Percentiles rank a stretch among this genome's conserved stretches.
Conservation (phyloP, 805 yeast species). For the Henningerozyma blattae region DNA sequence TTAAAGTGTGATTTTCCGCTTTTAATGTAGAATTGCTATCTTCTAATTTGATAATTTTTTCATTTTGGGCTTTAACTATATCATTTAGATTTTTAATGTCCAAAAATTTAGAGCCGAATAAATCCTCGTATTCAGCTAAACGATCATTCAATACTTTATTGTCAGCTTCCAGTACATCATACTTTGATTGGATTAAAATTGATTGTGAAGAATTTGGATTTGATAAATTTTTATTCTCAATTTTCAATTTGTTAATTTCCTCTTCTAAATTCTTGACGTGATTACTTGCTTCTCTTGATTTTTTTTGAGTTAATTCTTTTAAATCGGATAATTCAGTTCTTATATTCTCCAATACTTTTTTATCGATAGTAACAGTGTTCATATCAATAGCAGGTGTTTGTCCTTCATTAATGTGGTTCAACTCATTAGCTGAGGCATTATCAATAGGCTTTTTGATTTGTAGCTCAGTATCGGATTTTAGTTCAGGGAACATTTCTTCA, state of each 20-base stretch:
- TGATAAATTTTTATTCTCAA: neutral
- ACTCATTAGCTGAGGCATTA: neutral
- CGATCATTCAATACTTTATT: slow-evolving; percentile 31
- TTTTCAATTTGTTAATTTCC: slow-evolving; percentile 19
- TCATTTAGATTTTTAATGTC: slow-evolving; percentile 42
- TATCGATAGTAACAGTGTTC: slow-evolving; percentile 21
- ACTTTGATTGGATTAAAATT: slow-evolving; percentile 7
- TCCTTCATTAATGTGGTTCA: neutral
- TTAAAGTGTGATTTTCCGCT: slow-evolving; percentile 32
- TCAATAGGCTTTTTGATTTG: neutral
- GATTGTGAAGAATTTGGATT: slow-evolving; percentile 19
- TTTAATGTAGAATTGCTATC: slow-evolving; percentile 28
- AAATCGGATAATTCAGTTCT: slow-evolving; percentile 27
- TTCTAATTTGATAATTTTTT: slow-evolving; percentile 33
- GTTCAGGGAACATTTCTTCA: neutral
- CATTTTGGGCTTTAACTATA: slow-evolving; percentile 42
- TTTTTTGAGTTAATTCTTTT: slow-evolving; percentile 33
- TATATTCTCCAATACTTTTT: slow-evolving; percentile 19
- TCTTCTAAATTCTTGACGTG: slow-evolving; percentile 38
- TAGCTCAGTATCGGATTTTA: neutral
- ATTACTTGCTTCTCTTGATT: slow-evolving; percentile 46
- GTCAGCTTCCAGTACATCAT: slow-evolving; percentile 30
- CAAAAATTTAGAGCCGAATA: slow-evolving; percentile 39
- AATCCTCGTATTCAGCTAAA: slow-evolving; percentile 35
- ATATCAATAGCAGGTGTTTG: slow-evolving; percentile 19